Evolutionary conservation across 169 alveolate species (phyloP), one percentile per base, ranked within the genome.

Genomic region (Babesia bovis): DNA sequence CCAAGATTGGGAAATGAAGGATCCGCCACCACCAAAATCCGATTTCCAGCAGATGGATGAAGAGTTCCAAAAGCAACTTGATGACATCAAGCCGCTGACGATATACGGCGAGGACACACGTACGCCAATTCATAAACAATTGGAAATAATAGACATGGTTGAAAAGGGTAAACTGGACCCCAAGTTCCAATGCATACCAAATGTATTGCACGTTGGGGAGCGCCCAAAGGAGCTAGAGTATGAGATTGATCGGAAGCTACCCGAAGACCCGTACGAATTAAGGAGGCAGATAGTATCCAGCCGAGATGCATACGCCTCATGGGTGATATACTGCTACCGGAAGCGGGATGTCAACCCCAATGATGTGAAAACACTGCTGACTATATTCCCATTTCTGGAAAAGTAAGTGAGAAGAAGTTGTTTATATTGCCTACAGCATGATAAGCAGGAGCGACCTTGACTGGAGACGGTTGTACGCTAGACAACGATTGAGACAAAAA

Each of bases 1-100:
- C 45, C 74, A 50, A 15, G 85, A 76, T 55, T 76, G 85, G 85
- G 81, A 76, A 47, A 9, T 66, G 66, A 36, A 53, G 47, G 85
- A 76, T 58, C 63, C 66, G 4, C 60, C 56, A 6, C 71, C 66
- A 2, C 3, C 15, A 30, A 30, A 60, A 49, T 35, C 69, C 23
- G 66, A 57, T 25, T 36, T 21, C 33, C 41, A 76, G 33, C 25
- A 26, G 21, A 45, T 33, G 26, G 42, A 66, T 47, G 58, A 60
- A 26, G 66, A 56, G 25, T 49, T 17, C 38, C 56, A 63, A 3
- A 66, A 28, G n/a, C 60, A 47, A 17, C 15, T 60, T 32, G 15
- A 44, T 35, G n/a, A 49, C 26, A n/a, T 36, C 19, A 59, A 52
- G 35, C 81, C 85, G 2, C 42, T 76, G 3, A n/a, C 32, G 7